Conservation (phyloP, 345 rosid species). For the Physaria fendleri region DNA sequence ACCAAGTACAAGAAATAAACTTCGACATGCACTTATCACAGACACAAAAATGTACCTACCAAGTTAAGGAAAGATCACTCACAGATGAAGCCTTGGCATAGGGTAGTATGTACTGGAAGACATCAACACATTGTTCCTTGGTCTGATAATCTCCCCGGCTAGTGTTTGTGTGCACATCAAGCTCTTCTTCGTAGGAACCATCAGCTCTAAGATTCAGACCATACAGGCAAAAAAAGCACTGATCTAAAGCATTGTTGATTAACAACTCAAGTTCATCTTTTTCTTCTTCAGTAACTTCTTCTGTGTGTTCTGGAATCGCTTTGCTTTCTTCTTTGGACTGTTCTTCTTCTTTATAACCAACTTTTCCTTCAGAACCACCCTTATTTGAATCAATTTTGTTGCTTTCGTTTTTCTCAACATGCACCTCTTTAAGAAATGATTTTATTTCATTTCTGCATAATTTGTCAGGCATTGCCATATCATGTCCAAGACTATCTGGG, state of each 20-base stretch:
- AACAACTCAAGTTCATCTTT: constrained; percentile 80
- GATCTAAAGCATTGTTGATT: constrained; percentile 86
- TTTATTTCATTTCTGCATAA: constrained; percentile 33
- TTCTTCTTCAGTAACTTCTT: constrained; percentile 67
- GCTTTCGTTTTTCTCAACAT: constrained; percentile 34
- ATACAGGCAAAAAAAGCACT: constrained; percentile 92
- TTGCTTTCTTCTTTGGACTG: constrained; percentile 33
- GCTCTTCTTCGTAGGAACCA: constrained; percentile 81
- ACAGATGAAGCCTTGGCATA: constrained; percentile 90
- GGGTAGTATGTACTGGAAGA: constrained; percentile 89
- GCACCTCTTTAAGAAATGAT: constrained; percentile 32
- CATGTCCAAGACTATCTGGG: constrained; percentile 34
- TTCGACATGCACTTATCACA: background rate
- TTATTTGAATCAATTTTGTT: constrained; percentile 28
- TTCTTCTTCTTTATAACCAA: constrained; percentile 27
- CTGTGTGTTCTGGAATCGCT: constrained; percentile 29
- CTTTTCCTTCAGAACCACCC: constrained; percentile 36
- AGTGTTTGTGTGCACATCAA: constrained; percentile 77
- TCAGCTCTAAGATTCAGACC: constrained; percentile 94
- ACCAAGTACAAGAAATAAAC: constrained; percentile 8
- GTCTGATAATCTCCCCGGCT: constrained; percentile 97
- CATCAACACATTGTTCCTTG: constrained; percentile 96
- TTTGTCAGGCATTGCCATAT: constrained; percentile 36
- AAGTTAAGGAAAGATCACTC: constrained; percentile 40
- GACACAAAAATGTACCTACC: constrained; percentile 2